Base-by-base conservation (phyloP, 345 rosid species). In the Abelmoschus esculentus region DNA sequence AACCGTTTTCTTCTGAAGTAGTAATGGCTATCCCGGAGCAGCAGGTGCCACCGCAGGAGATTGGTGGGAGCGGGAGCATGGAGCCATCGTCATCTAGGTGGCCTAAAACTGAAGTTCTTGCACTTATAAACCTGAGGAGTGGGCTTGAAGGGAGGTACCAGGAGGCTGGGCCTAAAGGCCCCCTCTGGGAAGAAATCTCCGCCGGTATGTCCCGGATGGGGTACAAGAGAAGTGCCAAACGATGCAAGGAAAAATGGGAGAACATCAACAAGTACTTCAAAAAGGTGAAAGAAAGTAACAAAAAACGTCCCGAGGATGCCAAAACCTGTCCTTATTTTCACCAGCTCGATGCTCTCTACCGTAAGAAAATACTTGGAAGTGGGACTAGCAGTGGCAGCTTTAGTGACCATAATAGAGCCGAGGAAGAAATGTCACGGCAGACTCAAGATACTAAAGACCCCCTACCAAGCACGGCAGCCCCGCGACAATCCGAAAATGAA, bases 191-290 rank as follows among this genome's bases (percentile, higher is more conserved):
- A 79, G 96, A 90, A 78, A 85, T 88, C 36, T 86, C 93, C 3
- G 73, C 80, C 0, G 86, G 86, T 42, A 88, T 90, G 93, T 75
- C 62, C 59, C 76, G 86, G 65, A 58, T 82, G 79, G 97, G 97
- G 0, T 89, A 87, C 83, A 83, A 81, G 40, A 74, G 97, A 47
- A 89, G 64, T 70, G 76, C 97, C 1, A 91, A 89, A 64, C 76
- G 97, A 75, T 91, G 97, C 75, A 91, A 91, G 73, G 97, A 91
- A 76, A 90, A 90, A 74, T 91, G 97, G 97, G 97, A 91, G 76
- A 91, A 91, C 74, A 91, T 91, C 57, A 91, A 91, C 83, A 91
- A 91, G 70, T 91, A 91, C 77, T 91, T 82, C 85, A 91, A 91
- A 83, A 91, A 89, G 78, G 96, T 89, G 50, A 91, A 91, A 78